Conservation (phyloP, 2,329 filamentous ascomycete genomes). For the Ophiostoma sp. region DNA sequence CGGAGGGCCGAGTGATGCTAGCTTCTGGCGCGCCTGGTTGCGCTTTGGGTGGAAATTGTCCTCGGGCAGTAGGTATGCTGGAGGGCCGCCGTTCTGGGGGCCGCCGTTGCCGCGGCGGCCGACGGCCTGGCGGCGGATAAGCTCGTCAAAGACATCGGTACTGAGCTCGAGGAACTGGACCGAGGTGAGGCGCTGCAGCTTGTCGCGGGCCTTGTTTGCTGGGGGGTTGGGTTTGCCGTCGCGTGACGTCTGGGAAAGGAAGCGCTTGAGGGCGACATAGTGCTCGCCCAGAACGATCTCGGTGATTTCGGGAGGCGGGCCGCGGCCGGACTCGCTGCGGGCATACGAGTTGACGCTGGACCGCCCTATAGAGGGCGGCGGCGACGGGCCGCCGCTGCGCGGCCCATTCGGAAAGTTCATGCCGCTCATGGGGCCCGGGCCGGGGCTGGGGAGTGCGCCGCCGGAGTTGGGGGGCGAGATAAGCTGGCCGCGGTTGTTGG, state of each 20-base stretch:
- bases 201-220: slow-evolving; percentile 87
- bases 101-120: slow-evolving; percentile 49
- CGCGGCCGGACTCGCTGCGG: slow-evolving; percentile 60
- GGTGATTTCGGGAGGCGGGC: slow-evolving; percentile 53
- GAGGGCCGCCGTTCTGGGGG: slow-evolving; percentile 48
- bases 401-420: slow-evolving; percentile 49
- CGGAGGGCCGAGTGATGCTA: slow-evolving; percentile 79
- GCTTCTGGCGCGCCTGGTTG: slow-evolving; percentile 93
- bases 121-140: slow-evolving; percentile 74
- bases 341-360: slow-evolving; percentile 71
- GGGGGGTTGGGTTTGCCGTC: slow-evolving; percentile 70
- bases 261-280: slow-evolving; percentile 72
- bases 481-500: slow-evolving; percentile 53
- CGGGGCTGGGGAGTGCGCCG: slow-evolving; percentile 47
- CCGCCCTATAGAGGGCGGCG: slow-evolving; percentile 78
- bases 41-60: slow-evolving; percentile 90
- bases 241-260: slow-evolving; percentile 62
- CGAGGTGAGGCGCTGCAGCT: slow-evolving; percentile 79
- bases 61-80: slow-evolving; percentile 75
- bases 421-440: slow-evolving; percentile 49
- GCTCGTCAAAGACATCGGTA: slow-evolving; percentile 94
- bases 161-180: slow-evolving; percentile 97
- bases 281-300: slow-evolving; percentile 67
- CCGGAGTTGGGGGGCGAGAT: slow-evolving; percentile 66
- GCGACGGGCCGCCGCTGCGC: slow-evolving; percentile 63